A percentile compares a stretch with the other conserved stretches of the same genome.
phyloP scores from a whole-genome alignment of 768 basidiomycete species.

The Chalciporus sphaerocephalus region DNA sequence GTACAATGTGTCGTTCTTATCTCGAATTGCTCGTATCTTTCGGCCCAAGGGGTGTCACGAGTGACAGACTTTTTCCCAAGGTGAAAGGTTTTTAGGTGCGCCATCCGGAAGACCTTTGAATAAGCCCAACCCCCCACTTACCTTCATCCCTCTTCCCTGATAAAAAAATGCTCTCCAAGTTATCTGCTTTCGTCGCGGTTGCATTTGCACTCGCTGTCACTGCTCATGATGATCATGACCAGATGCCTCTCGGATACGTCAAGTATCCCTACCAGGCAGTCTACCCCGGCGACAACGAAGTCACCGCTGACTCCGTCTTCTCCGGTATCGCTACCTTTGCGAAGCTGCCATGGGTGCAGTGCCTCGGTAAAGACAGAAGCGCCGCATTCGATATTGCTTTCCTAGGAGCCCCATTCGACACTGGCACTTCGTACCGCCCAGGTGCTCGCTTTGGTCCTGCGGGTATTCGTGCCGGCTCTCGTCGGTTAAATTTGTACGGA shows the following conservation, averaged over 20 bases:
- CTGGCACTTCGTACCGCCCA: conserved; percentile 72
- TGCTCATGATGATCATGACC: conserved; percentile 42
- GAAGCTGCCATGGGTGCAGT: conserved; percentile 79
- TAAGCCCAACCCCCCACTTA: neutral
- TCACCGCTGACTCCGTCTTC: conserved; percentile 75
- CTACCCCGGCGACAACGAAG: conserved; percentile 56
- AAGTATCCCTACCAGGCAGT: conserved; percentile 59
- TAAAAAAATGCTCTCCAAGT: conserved; percentile 22
- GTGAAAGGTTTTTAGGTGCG: conserved; percentile 19
- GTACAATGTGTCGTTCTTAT: conserved; percentile 10
- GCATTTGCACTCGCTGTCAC: conserved; percentile 25
- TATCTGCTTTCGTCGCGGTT: conserved; percentile 24
- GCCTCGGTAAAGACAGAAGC: conserved; percentile 59
- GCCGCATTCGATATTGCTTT: conserved; percentile 75
- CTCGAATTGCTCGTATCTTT: conserved; percentile 12
- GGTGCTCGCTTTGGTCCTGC: conserved; percentile 85
- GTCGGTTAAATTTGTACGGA: conserved; percentile 69
- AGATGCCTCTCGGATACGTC: conserved; percentile 64
- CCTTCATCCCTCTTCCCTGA: neutral
- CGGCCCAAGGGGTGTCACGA: conserved; percentile 18
- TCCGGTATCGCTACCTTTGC: conserved; percentile 84
- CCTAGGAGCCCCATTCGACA: conserved; percentile 75
- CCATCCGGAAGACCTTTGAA: neutral
- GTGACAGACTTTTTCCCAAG: conserved; percentile 25
- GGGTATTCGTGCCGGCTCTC: conserved; percentile 75